These are phyloP conservation scores for Teratosphaeria pseudoeucalypti DNA, from an alignment of 2,329 filamentous ascomycete genomes.

Conservation along the genomic window DNA sequence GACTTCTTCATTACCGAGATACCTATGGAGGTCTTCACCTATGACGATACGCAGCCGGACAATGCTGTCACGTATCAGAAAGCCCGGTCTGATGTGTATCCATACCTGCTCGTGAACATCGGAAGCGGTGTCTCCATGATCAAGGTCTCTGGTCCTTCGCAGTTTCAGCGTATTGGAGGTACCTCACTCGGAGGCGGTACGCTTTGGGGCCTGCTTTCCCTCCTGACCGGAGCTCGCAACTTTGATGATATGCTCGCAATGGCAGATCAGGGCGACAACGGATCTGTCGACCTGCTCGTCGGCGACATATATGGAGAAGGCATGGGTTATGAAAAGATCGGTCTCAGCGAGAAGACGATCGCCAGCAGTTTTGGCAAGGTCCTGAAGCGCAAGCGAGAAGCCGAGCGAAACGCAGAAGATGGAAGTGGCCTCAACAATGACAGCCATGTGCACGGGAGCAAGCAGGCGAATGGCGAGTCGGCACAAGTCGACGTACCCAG, in stretches of 20 bases:
- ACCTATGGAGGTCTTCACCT: constrained; percentile 92
- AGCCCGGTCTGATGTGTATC: constrained; percentile 73
- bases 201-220: constrained; percentile 84
- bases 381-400: constrained; percentile 80
- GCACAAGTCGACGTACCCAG: constrained; percentile 21
- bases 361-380: constrained; percentile 96
- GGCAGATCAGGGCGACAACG: constrained; percentile 84
- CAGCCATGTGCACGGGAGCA: constrained; percentile 34
- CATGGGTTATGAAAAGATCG: constrained; percentile 90
- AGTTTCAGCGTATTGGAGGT: constrained; percentile 84
- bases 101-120: constrained; percentile 96
- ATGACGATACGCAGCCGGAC: constrained; percentile 63
- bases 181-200: constrained; percentile 95
- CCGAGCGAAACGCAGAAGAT: constrained; percentile 69
- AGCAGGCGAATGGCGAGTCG: constrained; percentile 1
- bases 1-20: constrained; percentile 99
- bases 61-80: constrained; percentile 76
- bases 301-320: constrained; percentile 98
- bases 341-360: constrained; percentile 88
- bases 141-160: constrained; percentile 81
- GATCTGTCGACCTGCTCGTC: constrained; percentile 88
- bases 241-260: constrained; percentile 96
- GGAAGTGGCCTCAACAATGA: constrained; percentile 47
- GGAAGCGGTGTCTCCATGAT: constrained; percentile 95
- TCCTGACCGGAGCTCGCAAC: constrained; percentile 85